Base-by-base conservation (phyloP, 2,329 filamentous ascomycete species). In the Pleurostoma richardsiae region DNA sequence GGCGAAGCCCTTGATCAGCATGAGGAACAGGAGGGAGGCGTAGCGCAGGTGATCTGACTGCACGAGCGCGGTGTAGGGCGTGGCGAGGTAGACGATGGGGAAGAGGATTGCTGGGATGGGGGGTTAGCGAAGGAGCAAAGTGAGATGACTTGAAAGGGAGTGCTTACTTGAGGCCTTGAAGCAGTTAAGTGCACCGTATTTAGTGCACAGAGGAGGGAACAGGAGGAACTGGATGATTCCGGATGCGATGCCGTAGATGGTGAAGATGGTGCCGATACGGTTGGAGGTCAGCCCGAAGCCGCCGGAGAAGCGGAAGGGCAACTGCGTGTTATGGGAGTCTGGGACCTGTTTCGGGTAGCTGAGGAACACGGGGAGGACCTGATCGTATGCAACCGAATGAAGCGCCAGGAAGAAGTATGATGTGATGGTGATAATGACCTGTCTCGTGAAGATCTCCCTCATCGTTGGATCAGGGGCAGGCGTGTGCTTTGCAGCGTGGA, bases 321-420 rank as follows among this genome's bases (percentile, higher is more conserved):
- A 74, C 2, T 73, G 68, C 0, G 74, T 79, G 57, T 81, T 81
- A 48, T 80, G 76, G 41, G 78, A 66, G 31, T 78, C 66, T 4
- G 72, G 65, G 4, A 74, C 60, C 55, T 83, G 74, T 1, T 66
- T 66, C 0, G 86, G 85, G 53, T 89, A 86, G 66, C 95, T 88
- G 58, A 96, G 78, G 63, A 95, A 95, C 1, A 96, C 89, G 3
- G 90, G 88, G 2, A 97, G 79, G 3, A 92, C 75, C 60, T 95
- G 90, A 65, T 97, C 92, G 60, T 84, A 96, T 1, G 89, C 84
- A 38, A 95, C 82, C 0, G 82, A 84, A 65, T 96, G 90, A 42
- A 95, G 76, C 1, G 90, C 87, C 19, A 97, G 74, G 43, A 94
- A 74, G 2, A 86, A 86, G 65, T 97, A 96, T 0, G 85, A 77